These are phyloP conservation scores for Umbilicus rupestris DNA, from an alignment of 164 flowering plant genomes.

Conservation along the genomic window DNA sequence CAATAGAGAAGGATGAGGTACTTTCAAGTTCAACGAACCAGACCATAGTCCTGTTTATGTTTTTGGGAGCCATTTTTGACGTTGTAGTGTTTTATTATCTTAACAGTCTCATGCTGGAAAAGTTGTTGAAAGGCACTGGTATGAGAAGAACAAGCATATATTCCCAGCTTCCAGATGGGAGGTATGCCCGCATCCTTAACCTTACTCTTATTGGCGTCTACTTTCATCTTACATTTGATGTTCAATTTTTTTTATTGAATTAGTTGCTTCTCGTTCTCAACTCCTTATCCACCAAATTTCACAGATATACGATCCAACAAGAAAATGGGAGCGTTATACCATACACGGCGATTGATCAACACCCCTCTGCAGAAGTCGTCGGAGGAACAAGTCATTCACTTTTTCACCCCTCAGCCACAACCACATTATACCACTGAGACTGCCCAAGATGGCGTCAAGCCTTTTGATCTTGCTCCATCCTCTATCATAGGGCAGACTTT, in stretches of 20 bases:
- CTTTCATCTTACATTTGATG: background rate
- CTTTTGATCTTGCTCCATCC: no score
- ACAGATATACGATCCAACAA: conserved; percentile 80
- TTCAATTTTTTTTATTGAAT: no score
- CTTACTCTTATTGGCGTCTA: background rate
- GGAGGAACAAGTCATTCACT: no score
- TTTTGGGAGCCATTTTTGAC: background rate
- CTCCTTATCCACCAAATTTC: background rate
- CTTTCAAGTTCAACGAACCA: background rate
- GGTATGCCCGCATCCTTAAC: conserved; percentile 27
- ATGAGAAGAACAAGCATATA: conserved; percentile 95
- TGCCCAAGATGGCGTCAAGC: no score
- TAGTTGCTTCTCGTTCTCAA: no score
- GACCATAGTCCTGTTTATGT: background rate
- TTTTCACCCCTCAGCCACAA: no score
- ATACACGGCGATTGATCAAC: conserved; percentile 68
- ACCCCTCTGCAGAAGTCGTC: background rate
- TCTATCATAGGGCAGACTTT: no score
- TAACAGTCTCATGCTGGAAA: conserved; percentile 96
- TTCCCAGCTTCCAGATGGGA: conserved; percentile 99
- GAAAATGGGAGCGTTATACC: conserved; percentile 86
- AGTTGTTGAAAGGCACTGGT: conserved; percentile 99
- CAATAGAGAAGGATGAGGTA: conserved; percentile 98
- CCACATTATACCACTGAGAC: no score
- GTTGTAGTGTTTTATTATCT: background rate